These are phyloP conservation scores for Botrytis byssoidea DNA, from an alignment of 2,329 filamentous ascomycete genomes.

Conservation along the genomic window DNA sequence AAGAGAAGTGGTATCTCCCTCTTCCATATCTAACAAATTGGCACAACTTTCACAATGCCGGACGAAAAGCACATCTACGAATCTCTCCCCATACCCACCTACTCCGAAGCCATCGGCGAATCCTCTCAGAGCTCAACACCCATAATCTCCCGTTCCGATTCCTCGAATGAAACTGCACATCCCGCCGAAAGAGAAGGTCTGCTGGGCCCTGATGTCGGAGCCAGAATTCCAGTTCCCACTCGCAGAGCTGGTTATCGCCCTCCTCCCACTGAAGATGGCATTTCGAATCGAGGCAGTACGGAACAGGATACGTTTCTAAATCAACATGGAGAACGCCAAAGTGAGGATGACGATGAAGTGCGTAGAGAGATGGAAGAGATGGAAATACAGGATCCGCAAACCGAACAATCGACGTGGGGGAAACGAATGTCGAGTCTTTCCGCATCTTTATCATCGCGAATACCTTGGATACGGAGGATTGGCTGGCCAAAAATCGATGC, in stretches of 20 bases:
- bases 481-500: constrained; percentile 38
- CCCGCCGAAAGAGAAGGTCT: constrained; percentile 78
- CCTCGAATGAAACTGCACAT: constrained; percentile 58
- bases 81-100: constrained; percentile 72
- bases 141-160: constrained; percentile 54
- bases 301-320: constrained; percentile 47
- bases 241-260: constrained; percentile 65
- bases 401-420: constrained; percentile 40
- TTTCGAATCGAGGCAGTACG: constrained; percentile 40
- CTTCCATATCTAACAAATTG: not conserved
- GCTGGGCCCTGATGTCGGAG: constrained; percentile 53
- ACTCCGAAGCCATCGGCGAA: constrained; percentile 74
- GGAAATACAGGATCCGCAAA: constrained; percentile 72
- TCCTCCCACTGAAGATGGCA: constrained; percentile 78
- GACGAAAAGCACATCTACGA: constrained; percentile 59
- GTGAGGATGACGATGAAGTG: constrained; percentile 59
- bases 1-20: constrained; percentile 7
- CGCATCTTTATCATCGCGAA: constrained; percentile 34
- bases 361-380: constrained; percentile 85
- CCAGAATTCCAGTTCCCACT: constrained; percentile 42
- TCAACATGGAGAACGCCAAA: constrained; percentile 48
- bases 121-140: constrained; percentile 59
- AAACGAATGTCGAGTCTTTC: constrained; percentile 41
- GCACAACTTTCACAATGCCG: constrained; percentile 36
- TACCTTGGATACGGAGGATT: constrained; percentile 38